Evolutionary conservation across 2,329 filamentous ascomycete species (phyloP), one percentile per base, ranked within the genome.

Genomic region (Rutstroemia sp.): DNA sequence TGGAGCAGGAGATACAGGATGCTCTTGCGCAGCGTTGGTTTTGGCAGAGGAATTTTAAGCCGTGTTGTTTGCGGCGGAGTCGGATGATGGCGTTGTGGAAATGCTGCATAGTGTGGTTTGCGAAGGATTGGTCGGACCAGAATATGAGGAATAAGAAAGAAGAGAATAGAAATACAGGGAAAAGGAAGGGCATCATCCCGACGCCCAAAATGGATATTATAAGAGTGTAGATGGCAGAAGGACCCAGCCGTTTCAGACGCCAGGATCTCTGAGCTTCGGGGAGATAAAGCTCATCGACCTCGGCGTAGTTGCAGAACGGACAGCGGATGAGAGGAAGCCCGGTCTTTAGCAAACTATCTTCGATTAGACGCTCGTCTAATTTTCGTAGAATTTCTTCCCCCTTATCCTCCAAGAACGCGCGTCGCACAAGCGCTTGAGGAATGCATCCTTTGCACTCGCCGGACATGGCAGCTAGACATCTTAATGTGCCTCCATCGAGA

Each of bases 291-390:
- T 89, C 86, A 70, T 96, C 90, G 25, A 91, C 78, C 74, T 97
- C 94, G 34, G 90, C 90, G 68, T 97, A 99, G 62, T 79, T 79
- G 76, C 92, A 99, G 68, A 95, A 96, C 0, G 92, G 91, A 66
- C 94, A 97, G 41, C 86, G 84, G 48, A 94, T 78, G 1, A 97
- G 79, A 3, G 88, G 86, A 6, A 96, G 73, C 21, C 83, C 80
- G 23, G 87, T 88, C 56, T 87, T 84, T 25, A 88, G 72, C 1
- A 99, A 78, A 19, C 78, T 83, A 64, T 95, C 88, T 57, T 87
- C 86, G 3, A 88, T 86, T 23, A 95, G 77, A 30, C 90, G 84
- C 62, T 88, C 84, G 67, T 96, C 87, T 38, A 97, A 82, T 67
- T 86, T 88, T 59, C 77, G 78, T 64, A 92, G 78, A 5, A 87